phyloP scores from a whole-genome alignment of 2,329 filamentous ascomycete species.

The Plectosphaerella plurivora region DNA sequence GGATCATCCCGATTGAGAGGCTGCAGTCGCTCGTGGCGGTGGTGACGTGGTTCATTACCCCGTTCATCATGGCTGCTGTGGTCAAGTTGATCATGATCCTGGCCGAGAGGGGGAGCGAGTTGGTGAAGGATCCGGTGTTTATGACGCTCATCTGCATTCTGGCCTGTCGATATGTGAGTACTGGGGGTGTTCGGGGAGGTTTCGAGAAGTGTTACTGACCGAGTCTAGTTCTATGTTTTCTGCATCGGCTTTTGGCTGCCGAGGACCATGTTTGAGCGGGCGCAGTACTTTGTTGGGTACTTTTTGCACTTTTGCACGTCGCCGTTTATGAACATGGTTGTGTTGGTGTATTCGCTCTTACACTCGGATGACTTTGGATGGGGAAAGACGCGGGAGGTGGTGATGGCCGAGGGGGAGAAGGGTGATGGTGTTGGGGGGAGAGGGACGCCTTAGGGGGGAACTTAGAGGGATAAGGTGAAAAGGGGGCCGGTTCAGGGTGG shows the following conservation, averaged over 20 bases:
- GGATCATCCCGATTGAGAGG: conserved; percentile 36
- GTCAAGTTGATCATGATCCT: conserved; percentile 30
- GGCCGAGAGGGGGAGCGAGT: conserved; percentile 21
- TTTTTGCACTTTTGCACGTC: conserved; percentile 30
- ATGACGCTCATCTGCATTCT: conserved; percentile 30
- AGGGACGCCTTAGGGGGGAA: conserved; percentile 9
- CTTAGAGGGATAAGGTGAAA: too few species aligned
- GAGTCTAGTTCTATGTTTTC: conserved; percentile 30
- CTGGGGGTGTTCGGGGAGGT: too few species aligned
- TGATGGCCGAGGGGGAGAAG: conserved; percentile 18
- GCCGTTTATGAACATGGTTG: conserved; percentile 37
- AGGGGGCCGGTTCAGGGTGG: too few species aligned
- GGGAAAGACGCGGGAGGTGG: conserved; percentile 38
- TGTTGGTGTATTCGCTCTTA: conserved; percentile 34
- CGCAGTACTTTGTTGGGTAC: conserved; percentile 33
- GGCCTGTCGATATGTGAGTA: conserved; percentile 34
- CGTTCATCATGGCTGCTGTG: conserved; percentile 37
- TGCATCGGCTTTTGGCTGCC: conserved; percentile 37
- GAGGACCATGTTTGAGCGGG: conserved; percentile 29
- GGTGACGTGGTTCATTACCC: conserved; percentile 39
- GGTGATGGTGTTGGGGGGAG: conserved; percentile 14
- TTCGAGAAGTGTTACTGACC: background rate
- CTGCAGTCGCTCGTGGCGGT: conserved; percentile 41
- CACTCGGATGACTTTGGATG: conserved; percentile 41
- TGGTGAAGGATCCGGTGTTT: conserved; percentile 30